Evolutionary conservation across 192 early-diverging fungal genomes (phyloP).

Genomic region (Chytriomyces sp.): DNA sequence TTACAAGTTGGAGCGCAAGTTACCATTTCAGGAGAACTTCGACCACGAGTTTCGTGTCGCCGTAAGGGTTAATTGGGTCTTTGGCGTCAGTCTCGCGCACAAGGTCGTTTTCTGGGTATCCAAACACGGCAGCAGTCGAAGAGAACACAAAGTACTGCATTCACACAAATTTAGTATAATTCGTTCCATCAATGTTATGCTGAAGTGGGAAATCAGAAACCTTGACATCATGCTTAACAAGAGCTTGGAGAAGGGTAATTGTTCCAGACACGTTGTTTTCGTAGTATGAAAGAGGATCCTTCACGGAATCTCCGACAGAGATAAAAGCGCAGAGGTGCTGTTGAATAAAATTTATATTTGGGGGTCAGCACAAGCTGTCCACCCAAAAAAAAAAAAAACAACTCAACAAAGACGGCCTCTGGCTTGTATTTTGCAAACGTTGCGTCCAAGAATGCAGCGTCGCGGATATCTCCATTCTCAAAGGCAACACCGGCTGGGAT

Average conservation of each 20-base stretch:
- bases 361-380: slow-evolving; percentile 7
- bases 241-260: slow-evolving; percentile 79
- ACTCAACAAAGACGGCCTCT: slow-evolving; percentile 53
- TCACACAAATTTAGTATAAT: too few species aligned
- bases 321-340: slow-evolving; percentile 90
- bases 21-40: slow-evolving; percentile 85
- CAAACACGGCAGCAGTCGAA: slow-evolving; percentile 92
- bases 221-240: slow-evolving; percentile 81
- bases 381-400: background rate
- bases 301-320: slow-evolving; percentile 81
- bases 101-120: slow-evolving; percentile 72
- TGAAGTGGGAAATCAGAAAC: slow-evolving; percentile 16
- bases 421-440: slow-evolving; percentile 75
- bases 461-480: slow-evolving; percentile 79
- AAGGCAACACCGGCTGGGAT: slow-evolving; percentile 62
- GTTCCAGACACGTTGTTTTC: slow-evolving; percentile 93
- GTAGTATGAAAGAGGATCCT: slow-evolving; percentile 87
- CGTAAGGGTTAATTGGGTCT: slow-evolving; percentile 89
- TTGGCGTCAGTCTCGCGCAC: slow-evolving; percentile 73
- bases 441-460: slow-evolving; percentile 64
- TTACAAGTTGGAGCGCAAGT: background rate
- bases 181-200: background rate
- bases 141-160: slow-evolving; percentile 86
- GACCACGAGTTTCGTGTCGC: slow-evolving; percentile 93
- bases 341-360: background rate